Percentiles rank a stretch among this genome's conserved stretches.
These are phyloP conservation scores for Hericium rajendrae DNA, from an alignment of 768 basidiomycete species.

Conservation along the genomic window DNA sequence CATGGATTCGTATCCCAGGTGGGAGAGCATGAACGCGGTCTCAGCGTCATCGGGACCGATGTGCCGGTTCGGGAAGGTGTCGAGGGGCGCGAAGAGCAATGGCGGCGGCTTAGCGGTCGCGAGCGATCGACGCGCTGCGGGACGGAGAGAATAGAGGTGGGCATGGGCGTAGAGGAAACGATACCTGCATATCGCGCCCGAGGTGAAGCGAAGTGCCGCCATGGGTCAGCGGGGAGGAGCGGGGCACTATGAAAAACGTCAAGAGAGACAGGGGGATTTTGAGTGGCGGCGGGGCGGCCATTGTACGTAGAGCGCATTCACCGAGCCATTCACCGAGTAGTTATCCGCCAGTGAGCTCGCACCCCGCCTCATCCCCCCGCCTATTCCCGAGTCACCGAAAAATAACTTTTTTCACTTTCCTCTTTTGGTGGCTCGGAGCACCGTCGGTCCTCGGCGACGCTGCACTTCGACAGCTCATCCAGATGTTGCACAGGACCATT, in stretches of 20 bases:
- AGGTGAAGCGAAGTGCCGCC: conserved; percentile 7
- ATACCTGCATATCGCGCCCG: conserved; percentile 15
- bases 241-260: neutral
- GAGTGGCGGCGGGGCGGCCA: neutral
- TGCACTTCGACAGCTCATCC: neutral
- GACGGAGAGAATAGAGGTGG: conserved; percentile 14
- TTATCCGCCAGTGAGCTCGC: neutral
- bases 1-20: conserved; percentile 79
- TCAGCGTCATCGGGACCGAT: conserved; percentile 87
- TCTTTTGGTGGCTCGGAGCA: conserved; percentile 13
- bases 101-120: conserved; percentile 52
- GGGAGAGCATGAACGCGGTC: conserved; percentile 69
- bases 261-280: conserved; percentile 4
- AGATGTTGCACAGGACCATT: neutral
- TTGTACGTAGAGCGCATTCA: conserved; percentile 20
- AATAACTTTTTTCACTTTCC: conserved; percentile 7
- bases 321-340: conserved; percentile 55
- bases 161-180: conserved; percentile 9
- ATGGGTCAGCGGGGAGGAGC: conserved; percentile 2
- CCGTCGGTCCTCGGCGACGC: neutral
- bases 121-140: conserved; percentile 28
- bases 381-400: conserved; percentile 10
- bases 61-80: conserved; percentile 86
- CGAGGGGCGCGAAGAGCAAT: conserved; percentile 74
- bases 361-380: neutral